These are phyloP conservation scores for Petunia hybrid DNA, from an alignment of 305 asterid genomes.

Conservation along the genomic window DNA sequence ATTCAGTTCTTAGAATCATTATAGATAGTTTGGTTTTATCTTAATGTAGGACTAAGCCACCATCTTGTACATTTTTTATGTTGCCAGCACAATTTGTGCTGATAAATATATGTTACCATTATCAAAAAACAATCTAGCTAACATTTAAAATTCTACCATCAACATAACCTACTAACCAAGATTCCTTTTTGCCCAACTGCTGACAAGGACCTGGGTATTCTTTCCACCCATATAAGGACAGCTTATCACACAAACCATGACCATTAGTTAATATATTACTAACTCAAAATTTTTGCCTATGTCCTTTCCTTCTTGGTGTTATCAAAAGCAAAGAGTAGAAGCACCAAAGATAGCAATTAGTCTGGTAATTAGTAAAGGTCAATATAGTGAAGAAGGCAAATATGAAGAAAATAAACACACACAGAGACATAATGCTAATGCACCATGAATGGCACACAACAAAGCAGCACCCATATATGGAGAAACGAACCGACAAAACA, in stretches of 20 bases:
- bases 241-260: background rate
- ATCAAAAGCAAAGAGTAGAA: constrained; percentile 17
- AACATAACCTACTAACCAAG: background rate
- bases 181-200: background rate
- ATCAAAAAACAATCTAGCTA: background rate
- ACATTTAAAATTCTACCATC: too few species aligned
- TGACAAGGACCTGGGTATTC: background rate
- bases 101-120: too few species aligned
- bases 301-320: background rate
- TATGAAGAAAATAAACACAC: constrained; percentile 8
- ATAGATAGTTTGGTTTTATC: too few species aligned
- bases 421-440: background rate
- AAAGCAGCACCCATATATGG: background rate
- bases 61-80: too few species aligned
- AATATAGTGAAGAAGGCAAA: background rate
- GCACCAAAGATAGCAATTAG: background rate
- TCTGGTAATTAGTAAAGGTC: background rate
- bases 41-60: too few species aligned
- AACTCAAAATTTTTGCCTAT: background rate
- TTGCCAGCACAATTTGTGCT: too few species aligned
- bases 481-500: background rate
- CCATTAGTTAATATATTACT: too few species aligned
- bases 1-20: too few species aligned
- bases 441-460: too few species aligned
- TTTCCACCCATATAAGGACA: constrained; percentile 3